These are phyloP conservation scores for Microglena sp. DNA, from an alignment of 139 green algal species.

Conservation along the genomic window DNA sequence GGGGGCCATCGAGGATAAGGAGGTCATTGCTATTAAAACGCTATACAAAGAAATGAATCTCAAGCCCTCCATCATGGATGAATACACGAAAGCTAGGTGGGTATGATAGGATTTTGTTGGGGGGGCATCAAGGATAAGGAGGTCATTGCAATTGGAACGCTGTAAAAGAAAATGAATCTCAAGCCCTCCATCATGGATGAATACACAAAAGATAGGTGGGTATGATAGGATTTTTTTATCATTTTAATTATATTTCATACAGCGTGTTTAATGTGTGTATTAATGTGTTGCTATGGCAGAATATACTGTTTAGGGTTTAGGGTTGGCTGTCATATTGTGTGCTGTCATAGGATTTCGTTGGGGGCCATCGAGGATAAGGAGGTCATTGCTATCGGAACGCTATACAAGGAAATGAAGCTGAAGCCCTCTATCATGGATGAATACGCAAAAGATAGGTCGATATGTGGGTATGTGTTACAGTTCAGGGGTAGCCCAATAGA, in stretches of 20 bases:
- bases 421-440: constrained; percentile 56
- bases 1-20: no score
- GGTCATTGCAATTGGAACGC: constrained; percentile 38
- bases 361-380: no score
- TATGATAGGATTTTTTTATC: no score
- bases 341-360: no score
- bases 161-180: constrained; percentile 96
- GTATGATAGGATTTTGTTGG: constrained; percentile 1
- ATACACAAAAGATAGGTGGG: neutral
- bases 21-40: constrained; percentile 69
- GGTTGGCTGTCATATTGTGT: no score
- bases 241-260: no score
- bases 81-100: constrained; percentile 75
- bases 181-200: constrained; percentile 57
- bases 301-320: no score
- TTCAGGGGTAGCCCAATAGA: no score
- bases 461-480: constrained; percentile 11
- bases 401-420: constrained; percentile 96
- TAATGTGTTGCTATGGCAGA: no score
- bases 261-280: no score
- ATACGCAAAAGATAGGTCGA: neutral
- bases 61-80: constrained; percentile 91
- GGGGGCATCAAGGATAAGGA: no score
- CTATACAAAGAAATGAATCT: constrained; percentile 96
- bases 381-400: constrained; percentile 68